A percentile compares a stretch with the other conserved stretches of the same genome.
These are phyloP conservation scores for Russula brevipes DNA, from an alignment of 768 basidiomycete species.

Conservation along the genomic window DNA sequence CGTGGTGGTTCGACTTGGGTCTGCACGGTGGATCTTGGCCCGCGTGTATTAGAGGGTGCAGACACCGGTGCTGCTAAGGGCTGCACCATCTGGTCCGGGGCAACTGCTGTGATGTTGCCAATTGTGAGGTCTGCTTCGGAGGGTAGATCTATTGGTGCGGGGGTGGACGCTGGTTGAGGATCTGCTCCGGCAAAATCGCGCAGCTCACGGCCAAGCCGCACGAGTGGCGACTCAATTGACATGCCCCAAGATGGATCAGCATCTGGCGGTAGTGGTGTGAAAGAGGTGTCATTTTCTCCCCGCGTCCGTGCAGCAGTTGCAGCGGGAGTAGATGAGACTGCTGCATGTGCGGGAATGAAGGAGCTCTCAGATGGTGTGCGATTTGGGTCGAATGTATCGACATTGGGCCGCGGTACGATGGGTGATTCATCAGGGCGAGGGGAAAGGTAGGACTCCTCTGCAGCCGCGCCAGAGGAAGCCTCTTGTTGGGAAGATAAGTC, in stretches of 20 bases:
- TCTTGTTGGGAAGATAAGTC: slow-evolving; percentile 43
- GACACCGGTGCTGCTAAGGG: not conserved
- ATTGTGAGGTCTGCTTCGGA: slow-evolving; percentile 20
- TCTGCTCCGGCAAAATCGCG: slow-evolving; percentile 49
- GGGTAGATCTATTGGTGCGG: slow-evolving; percentile 27
- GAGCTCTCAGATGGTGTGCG: slow-evolving; percentile 58
- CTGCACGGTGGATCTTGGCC: slow-evolving; percentile 15
- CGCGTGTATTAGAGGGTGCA: not conserved
- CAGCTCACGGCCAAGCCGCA: slow-evolving; percentile 59
- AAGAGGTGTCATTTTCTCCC: slow-evolving; percentile 3
- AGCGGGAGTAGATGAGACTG: slow-evolving; percentile 77
- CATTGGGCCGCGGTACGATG: slow-evolving; percentile 18
- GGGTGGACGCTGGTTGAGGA: slow-evolving; percentile 24
- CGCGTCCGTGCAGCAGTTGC: slow-evolving; percentile 23
- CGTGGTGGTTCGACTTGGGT: slow-evolving; percentile 42
- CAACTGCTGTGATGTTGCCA: not conserved
- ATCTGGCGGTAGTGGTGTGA: not conserved
- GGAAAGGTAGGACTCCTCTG: not conserved
- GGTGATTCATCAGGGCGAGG: slow-evolving; percentile 18
- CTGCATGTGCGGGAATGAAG: slow-evolving; percentile 67
- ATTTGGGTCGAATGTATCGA: slow-evolving; percentile 36
- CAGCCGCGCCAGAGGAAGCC: slow-evolving; percentile 21
- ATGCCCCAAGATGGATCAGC: slow-evolving; percentile 60
- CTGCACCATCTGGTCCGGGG: not conserved
- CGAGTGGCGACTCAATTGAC: slow-evolving; percentile 69